Evolutionary conservation across 2,329 filamentous ascomycete genomes (phyloP).

Genomic region (Cladosporium austrohemisphaericum): DNA sequence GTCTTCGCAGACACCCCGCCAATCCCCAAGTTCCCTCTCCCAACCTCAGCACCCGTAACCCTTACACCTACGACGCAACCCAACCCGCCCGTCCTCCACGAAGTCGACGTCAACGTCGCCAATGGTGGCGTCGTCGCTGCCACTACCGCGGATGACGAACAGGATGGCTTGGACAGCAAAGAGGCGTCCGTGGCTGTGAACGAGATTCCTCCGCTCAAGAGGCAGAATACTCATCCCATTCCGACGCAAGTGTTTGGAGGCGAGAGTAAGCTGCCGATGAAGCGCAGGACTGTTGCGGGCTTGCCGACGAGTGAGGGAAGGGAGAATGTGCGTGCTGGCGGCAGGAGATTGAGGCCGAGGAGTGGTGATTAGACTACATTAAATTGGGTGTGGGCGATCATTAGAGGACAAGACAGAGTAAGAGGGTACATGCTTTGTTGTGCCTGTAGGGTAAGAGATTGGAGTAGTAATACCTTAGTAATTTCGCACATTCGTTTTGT

Average conservation of each 20-base stretch:
- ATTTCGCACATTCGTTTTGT: no score
- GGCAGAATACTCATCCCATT: conserved; percentile 2
- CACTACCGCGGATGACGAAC: conserved; percentile 19
- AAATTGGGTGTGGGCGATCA: no score
- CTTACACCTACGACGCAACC: conserved; percentile 28
- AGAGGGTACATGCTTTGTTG: no score
- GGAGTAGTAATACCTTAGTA: no score
- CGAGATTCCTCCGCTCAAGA: conserved; percentile 9
- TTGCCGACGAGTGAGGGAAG: conserved; percentile 25
- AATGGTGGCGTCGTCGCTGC: conserved; percentile 25
- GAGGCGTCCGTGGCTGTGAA: not conserved
- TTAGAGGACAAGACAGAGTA: no score
- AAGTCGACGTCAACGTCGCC: conserved; percentile 47
- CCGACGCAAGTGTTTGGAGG: conserved; percentile 18
- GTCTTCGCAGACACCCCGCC: conserved; percentile 34
- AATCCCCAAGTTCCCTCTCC: conserved; percentile 17
- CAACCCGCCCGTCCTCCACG: conserved; percentile 36
- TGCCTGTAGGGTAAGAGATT: no score
- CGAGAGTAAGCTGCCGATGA: conserved; percentile 26
- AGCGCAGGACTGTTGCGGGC: conserved; percentile 41
- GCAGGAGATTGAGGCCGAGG: conserved; percentile 8
- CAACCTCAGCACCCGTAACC: conserved; percentile 24
- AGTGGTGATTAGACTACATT: conserved; percentile 4
- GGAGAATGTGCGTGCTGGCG: conserved; percentile 29
- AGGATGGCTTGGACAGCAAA: conserved; percentile 29